These are phyloP conservation scores for Blastobotrys aristatus DNA, from an alignment of 1,139 yeast genomes.

Conservation along the genomic window DNA sequence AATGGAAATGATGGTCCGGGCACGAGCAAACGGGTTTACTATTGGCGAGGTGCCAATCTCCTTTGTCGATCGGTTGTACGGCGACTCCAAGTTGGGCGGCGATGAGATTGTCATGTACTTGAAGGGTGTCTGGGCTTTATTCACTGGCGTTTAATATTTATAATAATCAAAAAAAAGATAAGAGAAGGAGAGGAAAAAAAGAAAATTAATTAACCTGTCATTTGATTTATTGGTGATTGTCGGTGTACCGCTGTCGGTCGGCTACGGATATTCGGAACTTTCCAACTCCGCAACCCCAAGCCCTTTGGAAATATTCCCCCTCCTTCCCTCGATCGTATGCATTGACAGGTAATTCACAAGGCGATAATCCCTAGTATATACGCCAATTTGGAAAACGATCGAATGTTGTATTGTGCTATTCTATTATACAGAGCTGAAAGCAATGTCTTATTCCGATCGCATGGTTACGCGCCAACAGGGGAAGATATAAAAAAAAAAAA, in stretches of 20 bases:
- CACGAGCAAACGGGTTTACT: constrained; percentile 62
- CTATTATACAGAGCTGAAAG: too few species aligned
- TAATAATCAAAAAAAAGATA: neutral
- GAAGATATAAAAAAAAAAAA: too few species aligned
- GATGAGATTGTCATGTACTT: constrained; percentile 75
- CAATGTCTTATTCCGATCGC: too few species aligned
- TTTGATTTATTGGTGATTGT: neutral
- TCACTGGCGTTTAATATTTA: constrained; percentile 48
- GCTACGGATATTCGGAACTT: too few species aligned
- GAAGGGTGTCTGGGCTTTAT: constrained; percentile 70
- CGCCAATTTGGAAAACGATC: too few species aligned
- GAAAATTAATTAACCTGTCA: neutral
- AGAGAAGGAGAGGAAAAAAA: neutral
- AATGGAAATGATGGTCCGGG: constrained; percentile 88
- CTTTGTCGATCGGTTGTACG: constrained; percentile 75
- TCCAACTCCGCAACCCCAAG: too few species aligned
- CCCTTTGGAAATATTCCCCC: too few species aligned
- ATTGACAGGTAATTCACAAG: too few species aligned
- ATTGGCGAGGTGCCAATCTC: constrained; percentile 79
- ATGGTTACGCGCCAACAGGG: too few species aligned
- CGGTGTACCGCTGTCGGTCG: neutral
- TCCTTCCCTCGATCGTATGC: too few species aligned
- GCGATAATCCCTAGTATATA: too few species aligned
- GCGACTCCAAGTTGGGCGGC: constrained; percentile 77
- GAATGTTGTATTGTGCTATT: too few species aligned